phyloP scores from a whole-genome alignment of 176 grass and related monocot species.

The Bromus sterilis region DNA sequence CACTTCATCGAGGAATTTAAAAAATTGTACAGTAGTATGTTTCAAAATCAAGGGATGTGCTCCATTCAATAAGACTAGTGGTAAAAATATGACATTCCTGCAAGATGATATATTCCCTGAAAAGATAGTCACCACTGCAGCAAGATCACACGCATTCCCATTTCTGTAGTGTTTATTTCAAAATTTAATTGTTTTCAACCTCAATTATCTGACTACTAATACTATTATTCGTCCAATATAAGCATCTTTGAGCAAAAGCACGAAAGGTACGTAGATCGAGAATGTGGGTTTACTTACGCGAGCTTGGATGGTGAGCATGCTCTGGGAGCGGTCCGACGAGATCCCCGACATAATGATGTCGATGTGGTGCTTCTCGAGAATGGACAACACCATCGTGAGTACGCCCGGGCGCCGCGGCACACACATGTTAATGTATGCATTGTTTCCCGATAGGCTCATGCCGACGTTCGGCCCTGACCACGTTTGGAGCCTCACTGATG shows the following conservation, averaged over 20 bases:
- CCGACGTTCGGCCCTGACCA: constrained; percentile 50
- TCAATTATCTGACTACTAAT: constrained; percentile 11
- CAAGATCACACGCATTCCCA: not conserved
- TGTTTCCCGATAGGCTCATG: constrained; percentile 24
- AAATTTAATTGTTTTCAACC: not conserved
- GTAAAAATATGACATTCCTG: not conserved
- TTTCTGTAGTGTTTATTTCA: not conserved
- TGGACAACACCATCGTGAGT: constrained; percentile 14
- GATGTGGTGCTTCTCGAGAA: constrained; percentile 51
- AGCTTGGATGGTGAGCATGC: constrained; percentile 44
- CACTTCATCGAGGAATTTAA: too few species aligned
- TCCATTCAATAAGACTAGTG: too few species aligned
- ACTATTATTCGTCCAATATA: too few species aligned
- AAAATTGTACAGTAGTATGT: too few species aligned
- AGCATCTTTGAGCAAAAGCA: not conserved
- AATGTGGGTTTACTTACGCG: constrained; percentile 36
- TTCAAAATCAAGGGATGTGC: too few species aligned
- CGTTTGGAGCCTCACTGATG: constrained; percentile 31
- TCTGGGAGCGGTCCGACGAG: not conserved
- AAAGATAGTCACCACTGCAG: not conserved
- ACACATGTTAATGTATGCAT: constrained; percentile 43
- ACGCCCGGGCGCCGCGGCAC: constrained; percentile 1
- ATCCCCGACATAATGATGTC: constrained; percentile 40
- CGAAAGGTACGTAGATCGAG: not conserved
- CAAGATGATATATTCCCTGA: not conserved